These are phyloP conservation scores for Populus nigra DNA, from an alignment of 345 rosid genomes.

Conservation along the genomic window DNA sequence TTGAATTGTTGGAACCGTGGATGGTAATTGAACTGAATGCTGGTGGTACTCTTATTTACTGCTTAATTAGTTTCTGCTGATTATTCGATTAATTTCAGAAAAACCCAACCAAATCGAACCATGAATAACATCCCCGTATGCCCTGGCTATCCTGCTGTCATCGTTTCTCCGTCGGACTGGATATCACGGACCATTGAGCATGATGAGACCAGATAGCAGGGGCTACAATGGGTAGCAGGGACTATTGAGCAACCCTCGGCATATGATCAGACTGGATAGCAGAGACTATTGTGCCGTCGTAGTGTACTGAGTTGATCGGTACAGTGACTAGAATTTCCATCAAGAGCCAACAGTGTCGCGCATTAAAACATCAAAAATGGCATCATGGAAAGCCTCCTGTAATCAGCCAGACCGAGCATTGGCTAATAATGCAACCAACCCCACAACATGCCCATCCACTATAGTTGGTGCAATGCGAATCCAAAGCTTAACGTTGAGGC, in stretches of 20 bases:
- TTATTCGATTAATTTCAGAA: neutral
- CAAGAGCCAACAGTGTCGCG: neutral
- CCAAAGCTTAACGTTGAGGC: slow-evolving; percentile 11
- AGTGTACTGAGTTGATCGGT: neutral
- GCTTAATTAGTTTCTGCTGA: neutral
- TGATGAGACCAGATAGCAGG: neutral
- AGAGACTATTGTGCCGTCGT: neutral
- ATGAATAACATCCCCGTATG: neutral
- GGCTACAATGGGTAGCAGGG: neutral
- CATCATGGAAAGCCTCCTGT: slow-evolving; percentile 2
- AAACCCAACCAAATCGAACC: neutral
- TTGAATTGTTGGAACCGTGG: slow-evolving; percentile 5
- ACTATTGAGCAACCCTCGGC: neutral
- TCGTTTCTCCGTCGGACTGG: neutral
- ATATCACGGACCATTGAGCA: neutral
- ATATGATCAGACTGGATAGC: neutral
- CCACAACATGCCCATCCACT: slow-evolving; percentile 13
- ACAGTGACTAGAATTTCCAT: neutral
- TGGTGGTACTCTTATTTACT: neutral
- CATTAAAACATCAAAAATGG: neutral
- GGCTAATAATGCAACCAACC: slow-evolving; percentile 19
- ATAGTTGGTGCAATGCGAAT: slow-evolving; percentile 7
- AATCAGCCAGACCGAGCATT: neutral
- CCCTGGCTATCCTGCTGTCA: neutral
- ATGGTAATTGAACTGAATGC: neutral